Base-by-base conservation (phyloP, 352 stramenopile genomes). In the Plasmopara viticola region DNA sequence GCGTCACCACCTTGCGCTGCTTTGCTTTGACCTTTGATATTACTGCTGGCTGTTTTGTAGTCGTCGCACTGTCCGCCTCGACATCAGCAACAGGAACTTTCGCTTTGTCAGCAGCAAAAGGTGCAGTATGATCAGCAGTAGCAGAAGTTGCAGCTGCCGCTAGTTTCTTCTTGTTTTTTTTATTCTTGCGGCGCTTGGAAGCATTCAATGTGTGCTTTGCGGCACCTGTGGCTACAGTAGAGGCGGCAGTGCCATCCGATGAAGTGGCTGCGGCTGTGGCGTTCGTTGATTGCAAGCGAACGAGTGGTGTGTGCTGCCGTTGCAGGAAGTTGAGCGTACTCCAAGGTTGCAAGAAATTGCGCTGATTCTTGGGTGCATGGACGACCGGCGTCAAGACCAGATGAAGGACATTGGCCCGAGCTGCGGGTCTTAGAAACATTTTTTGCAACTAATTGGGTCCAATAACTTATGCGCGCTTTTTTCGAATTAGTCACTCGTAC, bases 181-280 rank as follows among this genome's bases (percentile, higher is more conserved):
- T 64, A 29, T 42, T 64, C 51, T 64, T 58, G 17, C 62, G 66
- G 29, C 68, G 62, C 58, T 74, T 74, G 14, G 51, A 61, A 17
- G 58, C 30, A 13, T 53, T 52, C 18, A 57, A 51, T 44, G 72
- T 72, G 12, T 30, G 44, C 1, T 6, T 41, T 35, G 39, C 46
- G 4, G 45, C 30, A 6, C 56, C 48, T 8, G 37, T 9, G 6
- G 25, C 33, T 31, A 33, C 13, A 8, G 47, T 13, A 35, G 31
- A 12, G 31, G 31, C 10, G 31, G 31, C 6, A 12, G 31, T 35
- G 7, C 6, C 31, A 12, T 35, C 4, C 4, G 31, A 12, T 35
- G 41, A 42, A 15, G 42, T 13, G 25, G 34, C 44, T 30, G 49
- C 37, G 46, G 41, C 20, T 17, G 39, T 30, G 13, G 40, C 20